Evolutionary conservation across 2,329 filamentous ascomycete species (phyloP).

Genomic region (Metarhizium anisopliae): DNA sequence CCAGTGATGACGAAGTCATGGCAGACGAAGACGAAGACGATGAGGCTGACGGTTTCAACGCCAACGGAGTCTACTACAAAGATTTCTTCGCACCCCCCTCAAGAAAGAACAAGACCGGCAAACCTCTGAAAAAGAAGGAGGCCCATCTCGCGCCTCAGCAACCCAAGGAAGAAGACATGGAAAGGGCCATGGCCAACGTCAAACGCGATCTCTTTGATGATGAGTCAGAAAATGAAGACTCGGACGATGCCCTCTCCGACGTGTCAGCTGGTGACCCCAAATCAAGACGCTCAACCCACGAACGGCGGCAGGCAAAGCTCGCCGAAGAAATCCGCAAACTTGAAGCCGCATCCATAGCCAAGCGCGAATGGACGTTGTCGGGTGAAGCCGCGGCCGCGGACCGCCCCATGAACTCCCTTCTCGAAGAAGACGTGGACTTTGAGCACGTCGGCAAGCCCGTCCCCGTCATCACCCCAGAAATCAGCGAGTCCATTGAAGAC

Average conservation of each 20-base stretch:
- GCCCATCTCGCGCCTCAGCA: conserved; percentile 30
- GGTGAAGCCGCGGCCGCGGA: conserved; percentile 80
- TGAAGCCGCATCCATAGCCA: conserved; percentile 80
- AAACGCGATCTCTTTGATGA: conserved; percentile 88
- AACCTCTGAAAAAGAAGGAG: conserved; percentile 26
- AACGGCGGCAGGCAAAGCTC: conserved; percentile 77
- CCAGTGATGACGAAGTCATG: conserved; percentile 52
- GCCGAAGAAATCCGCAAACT: conserved; percentile 85
- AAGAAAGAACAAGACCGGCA: conserved; percentile 52
- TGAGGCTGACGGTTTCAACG: conserved; percentile 57
- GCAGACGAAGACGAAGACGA: conserved; percentile 34
- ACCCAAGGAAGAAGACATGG: conserved; percentile 57
- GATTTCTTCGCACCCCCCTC: conserved; percentile 90
- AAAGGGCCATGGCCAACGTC: conserved; percentile 78
- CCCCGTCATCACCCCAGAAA: conserved; percentile 83
- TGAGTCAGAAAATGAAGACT: conserved; percentile 53
- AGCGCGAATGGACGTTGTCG: conserved; percentile 81
- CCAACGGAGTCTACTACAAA: conserved; percentile 81
- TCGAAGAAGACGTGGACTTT: conserved; percentile 93
- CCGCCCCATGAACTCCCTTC: conserved; percentile 80
- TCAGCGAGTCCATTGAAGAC: conserved; percentile 84
- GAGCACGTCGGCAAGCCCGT: conserved; percentile 92
- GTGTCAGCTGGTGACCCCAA: conserved; percentile 60
- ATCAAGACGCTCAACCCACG: conserved; percentile 73
- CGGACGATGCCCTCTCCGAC: conserved; percentile 55